A percentile compares a stretch with the other conserved stretches of the same genome.
Evolutionary conservation across 805 yeast species (phyloP).

Genomic region (Ogataea angusta): DNA sequence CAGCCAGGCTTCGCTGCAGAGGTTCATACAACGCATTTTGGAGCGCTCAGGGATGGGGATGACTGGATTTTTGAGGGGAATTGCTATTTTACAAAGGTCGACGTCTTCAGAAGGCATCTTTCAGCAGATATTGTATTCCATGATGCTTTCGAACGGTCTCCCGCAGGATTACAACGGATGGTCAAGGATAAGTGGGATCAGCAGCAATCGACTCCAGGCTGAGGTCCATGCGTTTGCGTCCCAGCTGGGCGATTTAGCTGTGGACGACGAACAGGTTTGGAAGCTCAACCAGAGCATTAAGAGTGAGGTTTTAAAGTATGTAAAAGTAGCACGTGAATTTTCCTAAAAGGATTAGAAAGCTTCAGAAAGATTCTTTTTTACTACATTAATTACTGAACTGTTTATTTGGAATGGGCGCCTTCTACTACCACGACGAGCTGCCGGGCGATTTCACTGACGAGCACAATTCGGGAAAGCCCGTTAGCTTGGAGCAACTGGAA

Average conservation of each 20-base stretch:
- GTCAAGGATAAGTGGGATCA: slow-evolving; percentile 10
- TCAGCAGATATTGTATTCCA: slow-evolving; percentile 3
- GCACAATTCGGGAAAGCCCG: slow-evolving; percentile 67
- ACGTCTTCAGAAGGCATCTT: neutral
- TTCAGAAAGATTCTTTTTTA: neutral
- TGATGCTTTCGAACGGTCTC: slow-evolving; percentile 4
- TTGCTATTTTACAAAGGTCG: slow-evolving; percentile 2
- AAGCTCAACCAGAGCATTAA: slow-evolving; percentile 3
- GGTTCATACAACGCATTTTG: slow-evolving; percentile 4
- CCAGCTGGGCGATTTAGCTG: neutral
- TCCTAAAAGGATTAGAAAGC: slow-evolving; percentile 1
- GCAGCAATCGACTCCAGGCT: neutral
- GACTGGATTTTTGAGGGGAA: slow-evolving; percentile 3
- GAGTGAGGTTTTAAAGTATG: slow-evolving; percentile 8
- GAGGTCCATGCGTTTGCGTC: slow-evolving; percentile 1
- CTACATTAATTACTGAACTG: slow-evolving; percentile 6
- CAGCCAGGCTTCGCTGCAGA: neutral
- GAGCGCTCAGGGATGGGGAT: slow-evolving; percentile 5
- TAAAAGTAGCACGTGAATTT: slow-evolving; percentile 11
- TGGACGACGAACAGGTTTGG: slow-evolving; percentile 1
- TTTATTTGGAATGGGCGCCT: slow-evolving; percentile 16
- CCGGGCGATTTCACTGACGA: slow-evolving; percentile 59
- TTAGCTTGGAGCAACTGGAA: slow-evolving; percentile 46
- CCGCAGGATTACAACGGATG: slow-evolving; percentile 7
- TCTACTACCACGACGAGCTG: slow-evolving; percentile 63